Conservation (phyloP, 148 eudicot species). For the Oxyria digyna region DNA sequence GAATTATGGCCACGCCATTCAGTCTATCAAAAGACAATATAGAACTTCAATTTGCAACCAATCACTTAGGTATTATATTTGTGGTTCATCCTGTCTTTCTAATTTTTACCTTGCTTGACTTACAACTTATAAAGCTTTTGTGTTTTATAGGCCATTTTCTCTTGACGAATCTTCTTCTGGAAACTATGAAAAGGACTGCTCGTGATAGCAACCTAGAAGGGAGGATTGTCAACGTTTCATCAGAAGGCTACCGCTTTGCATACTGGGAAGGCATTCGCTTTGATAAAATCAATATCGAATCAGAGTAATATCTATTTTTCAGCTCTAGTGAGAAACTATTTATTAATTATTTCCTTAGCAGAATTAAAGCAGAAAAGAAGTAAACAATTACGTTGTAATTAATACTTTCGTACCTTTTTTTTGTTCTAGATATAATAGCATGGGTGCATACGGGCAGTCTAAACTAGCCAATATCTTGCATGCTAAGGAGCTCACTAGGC, state of each 20-base stretch:
- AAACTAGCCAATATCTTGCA: slow-evolving; percentile 83
- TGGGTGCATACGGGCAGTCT: slow-evolving; percentile 81
- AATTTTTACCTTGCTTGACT: background rate
- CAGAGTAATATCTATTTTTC: slow-evolving; percentile 27
- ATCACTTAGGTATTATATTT: slow-evolving; percentile 60
- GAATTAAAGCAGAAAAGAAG: background rate
- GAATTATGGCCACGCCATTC: slow-evolving; percentile 82
- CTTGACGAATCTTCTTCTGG: slow-evolving; percentile 46
- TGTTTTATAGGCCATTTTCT: slow-evolving; percentile 49
- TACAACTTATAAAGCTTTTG: background rate
- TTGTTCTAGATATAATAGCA: slow-evolving; percentile 41
- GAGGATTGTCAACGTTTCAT: slow-evolving; percentile 62
- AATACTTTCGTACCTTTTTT: background rate
- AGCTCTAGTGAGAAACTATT: background rate
- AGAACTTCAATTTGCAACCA: slow-evolving; percentile 83
- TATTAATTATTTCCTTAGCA: background rate
- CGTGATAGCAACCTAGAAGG: slow-evolving; percentile 33
- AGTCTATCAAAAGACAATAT: slow-evolving; percentile 59
- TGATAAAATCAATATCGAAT: slow-evolving; percentile 40
- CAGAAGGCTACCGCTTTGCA: slow-evolving; percentile 36
- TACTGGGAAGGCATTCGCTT: slow-evolving; percentile 64
- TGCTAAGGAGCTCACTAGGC: slow-evolving; percentile 62
- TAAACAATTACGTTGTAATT: background rate
- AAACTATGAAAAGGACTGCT: slow-evolving; percentile 52
- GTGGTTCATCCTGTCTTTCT: background rate